Percentiles rank a stretch among this genome's conserved stretches.
Evolutionary conservation across 306 rosid genomes (phyloP).

Genomic region (Malus orientalis): DNA sequence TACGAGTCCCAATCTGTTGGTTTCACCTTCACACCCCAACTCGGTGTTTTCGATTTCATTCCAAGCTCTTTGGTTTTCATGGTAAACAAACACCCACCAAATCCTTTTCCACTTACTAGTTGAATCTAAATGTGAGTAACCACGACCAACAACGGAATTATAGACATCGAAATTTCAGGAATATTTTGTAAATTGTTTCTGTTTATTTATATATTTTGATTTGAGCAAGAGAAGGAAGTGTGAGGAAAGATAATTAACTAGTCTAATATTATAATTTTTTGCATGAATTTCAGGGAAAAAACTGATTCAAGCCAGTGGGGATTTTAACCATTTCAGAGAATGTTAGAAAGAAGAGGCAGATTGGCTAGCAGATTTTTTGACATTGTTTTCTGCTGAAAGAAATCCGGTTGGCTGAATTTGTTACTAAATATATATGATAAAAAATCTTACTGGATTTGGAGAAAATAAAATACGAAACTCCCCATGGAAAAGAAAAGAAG

Average conservation of each 20-base stretch:
- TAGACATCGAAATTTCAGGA: too few relatives aligned
- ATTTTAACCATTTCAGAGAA: slow-evolving; percentile 22
- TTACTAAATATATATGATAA: neutral
- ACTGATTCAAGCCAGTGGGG: neutral
- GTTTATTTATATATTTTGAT: too few relatives aligned
- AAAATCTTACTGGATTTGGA: neutral
- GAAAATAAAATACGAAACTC: neutral
- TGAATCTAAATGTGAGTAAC: too few relatives aligned
- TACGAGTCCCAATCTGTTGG: too few relatives aligned
- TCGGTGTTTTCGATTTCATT: too few relatives aligned
- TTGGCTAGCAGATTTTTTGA: neutral
- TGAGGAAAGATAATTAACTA: neutral
- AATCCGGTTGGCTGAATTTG: neutral
- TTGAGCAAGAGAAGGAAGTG: too few relatives aligned
- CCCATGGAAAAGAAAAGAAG: neutral
- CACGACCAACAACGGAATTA: too few relatives aligned
- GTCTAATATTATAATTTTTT: neutral
- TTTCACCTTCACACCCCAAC: too few relatives aligned
- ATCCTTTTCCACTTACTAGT: too few relatives aligned
- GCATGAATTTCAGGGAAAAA: slow-evolving; percentile 29
- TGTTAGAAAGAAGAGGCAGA: slow-evolving; percentile 18
- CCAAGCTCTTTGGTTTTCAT: too few relatives aligned
- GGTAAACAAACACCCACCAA: too few relatives aligned
- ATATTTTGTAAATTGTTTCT: too few relatives aligned
- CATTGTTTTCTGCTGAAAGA: slow-evolving; percentile 1